Percentiles rank a stretch among this genome's conserved stretches.
These are phyloP conservation scores for Neurospora sp. DNA, from an alignment of 2,329 filamentous ascomycete species.

Conservation along the genomic window DNA sequence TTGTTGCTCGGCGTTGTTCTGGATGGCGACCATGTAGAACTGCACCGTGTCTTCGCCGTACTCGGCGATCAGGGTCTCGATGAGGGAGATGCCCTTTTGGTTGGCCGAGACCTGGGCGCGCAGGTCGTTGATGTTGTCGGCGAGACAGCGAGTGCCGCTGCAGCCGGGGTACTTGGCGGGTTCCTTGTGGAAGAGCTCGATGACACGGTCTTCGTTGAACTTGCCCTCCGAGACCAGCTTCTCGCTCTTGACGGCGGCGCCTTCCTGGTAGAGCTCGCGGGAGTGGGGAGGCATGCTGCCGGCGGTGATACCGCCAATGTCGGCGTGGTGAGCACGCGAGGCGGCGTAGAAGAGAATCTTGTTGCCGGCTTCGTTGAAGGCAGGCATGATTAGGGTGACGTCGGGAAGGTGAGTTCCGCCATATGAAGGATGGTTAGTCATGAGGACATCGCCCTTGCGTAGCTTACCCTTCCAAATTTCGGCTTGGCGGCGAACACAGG, in stretches of 20 bases:
- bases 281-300: constrained; percentile 76
- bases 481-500: constrained; percentile 67
- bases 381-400: constrained; percentile 71
- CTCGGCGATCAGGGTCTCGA: constrained; percentile 63
- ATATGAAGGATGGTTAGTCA: constrained; percentile 76
- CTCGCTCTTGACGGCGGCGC: constrained; percentile 52
- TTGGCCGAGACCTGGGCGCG: constrained; percentile 84
- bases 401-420: constrained; percentile 78
- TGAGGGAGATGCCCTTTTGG: constrained; percentile 73
- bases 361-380: constrained; percentile 54
- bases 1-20: constrained; percentile 67
- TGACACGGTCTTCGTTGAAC: constrained; percentile 70
- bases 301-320: constrained; percentile 74
- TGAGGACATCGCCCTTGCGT: constrained; percentile 69
- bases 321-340: constrained; percentile 70
- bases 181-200: constrained; percentile 59
- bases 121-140: constrained; percentile 77
- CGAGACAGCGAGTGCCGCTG: constrained; percentile 66
- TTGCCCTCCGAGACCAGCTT: constrained; percentile 66
- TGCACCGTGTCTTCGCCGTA: constrained; percentile 70
- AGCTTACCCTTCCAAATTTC: constrained; percentile 72
- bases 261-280: constrained; percentile 54
- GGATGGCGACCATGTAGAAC: constrained; percentile 76
- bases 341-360: constrained; percentile 76
- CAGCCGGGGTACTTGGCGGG: constrained; percentile 68